phyloP scores from a whole-genome alignment of 148 eudicot genomes.

The Drosera capensis region DNA sequence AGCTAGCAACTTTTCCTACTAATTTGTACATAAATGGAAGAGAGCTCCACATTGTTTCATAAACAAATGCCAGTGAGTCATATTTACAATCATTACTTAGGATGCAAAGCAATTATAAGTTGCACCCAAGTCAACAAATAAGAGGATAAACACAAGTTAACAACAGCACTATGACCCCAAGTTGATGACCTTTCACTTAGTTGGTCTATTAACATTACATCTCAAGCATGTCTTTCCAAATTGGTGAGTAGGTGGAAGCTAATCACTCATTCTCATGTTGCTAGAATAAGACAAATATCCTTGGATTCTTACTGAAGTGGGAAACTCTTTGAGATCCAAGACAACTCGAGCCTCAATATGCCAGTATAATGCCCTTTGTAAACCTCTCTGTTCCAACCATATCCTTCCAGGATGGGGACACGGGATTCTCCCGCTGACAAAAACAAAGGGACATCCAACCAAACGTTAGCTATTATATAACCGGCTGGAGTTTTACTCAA shows the following conservation, averaged over 20 bases:
- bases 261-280: not conserved
- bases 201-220: too few species aligned
- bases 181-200: too few species aligned
- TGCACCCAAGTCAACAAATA: too few species aligned
- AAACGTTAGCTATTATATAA: not conserved
- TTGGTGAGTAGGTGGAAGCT: not conserved
- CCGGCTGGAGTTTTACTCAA: not conserved
- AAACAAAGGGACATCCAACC: slow-evolving; percentile 2
- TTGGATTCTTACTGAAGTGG: slow-evolving; percentile 42
- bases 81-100: too few species aligned
- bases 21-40: not conserved
- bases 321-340: slow-evolving; percentile 81
- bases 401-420: slow-evolving; percentile 94
- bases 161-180: too few species aligned
- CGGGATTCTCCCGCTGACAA: slow-evolving; percentile 73
- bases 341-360: slow-evolving; percentile 98
- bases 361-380: slow-evolving; percentile 89
- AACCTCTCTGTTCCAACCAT: slow-evolving; percentile 95
- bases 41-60: too few species aligned
- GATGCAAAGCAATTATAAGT: too few species aligned
- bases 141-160: too few species aligned
- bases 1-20: not conserved
- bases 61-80: too few species aligned
- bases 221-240: not conserved
- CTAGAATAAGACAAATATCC: not conserved